Evolutionary conservation across 768 basidiomycete genomes (phyloP), one percentile per base, ranked within the genome.

Genomic region (Hypholoma fasciculare): DNA sequence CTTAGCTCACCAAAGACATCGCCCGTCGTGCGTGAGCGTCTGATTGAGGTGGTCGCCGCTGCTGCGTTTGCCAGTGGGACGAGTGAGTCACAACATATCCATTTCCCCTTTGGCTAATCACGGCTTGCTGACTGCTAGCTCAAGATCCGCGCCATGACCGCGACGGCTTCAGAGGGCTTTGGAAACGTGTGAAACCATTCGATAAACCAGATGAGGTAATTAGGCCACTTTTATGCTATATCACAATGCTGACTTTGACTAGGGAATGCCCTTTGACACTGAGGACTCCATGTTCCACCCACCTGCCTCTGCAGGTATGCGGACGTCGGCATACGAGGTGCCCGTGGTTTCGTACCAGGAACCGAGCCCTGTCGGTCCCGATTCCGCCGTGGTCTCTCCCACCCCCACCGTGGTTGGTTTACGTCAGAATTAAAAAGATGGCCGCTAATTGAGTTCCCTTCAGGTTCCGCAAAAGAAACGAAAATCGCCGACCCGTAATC

Each of bases 201-300:
- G 88, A 90, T 61, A 92, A 93, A 66, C 91, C 94, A 1, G 92
- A 95, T 2, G 82, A 88, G 74, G 89, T 89, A 39, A 44, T 78
- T 57, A n/a, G 20, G 13, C 27, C 26, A 42, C 20, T 54, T 40
- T 16, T 13, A 19, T 13, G 12, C 19, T 11, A 8, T 42, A 43
- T 37, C 36, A 51, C 7, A 37, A 4, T 23, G n/a, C 52, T 44
- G 42, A 36, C 8, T 50, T 38, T 56, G 16, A 3, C 39, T 60
- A 90, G 77, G 92, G 93, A 9, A 73, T 92, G 14, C 92, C 92
- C 1, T 85, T 94, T 61, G 86, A 93, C 64, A 83, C 79, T 4
- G 86, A 88, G 9, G 92, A 94, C 61, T 80, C 87, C 0, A 90
- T 93, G 87, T 88, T 92, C 65, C 86, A 83, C 61, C 89, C 90